These are phyloP conservation scores for Diaporthe citriasiana DNA, from an alignment of 2,329 filamentous ascomycete genomes.

Conservation along the genomic window DNA sequence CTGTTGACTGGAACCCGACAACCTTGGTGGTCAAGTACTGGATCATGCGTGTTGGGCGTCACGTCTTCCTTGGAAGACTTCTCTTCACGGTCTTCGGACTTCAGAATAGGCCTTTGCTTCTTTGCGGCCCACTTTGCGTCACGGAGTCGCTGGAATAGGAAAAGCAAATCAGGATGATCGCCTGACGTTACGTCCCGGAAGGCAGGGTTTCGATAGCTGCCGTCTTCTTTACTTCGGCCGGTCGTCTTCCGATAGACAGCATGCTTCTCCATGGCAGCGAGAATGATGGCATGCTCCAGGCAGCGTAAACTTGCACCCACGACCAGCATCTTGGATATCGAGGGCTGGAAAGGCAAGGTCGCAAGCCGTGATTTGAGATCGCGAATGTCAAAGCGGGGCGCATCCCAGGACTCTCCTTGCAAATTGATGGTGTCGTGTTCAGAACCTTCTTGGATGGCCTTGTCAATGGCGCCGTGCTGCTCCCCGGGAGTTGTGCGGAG, in stretches of 20 bases:
- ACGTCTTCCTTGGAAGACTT: not conserved
- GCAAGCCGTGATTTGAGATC: slow-evolving; percentile 22
- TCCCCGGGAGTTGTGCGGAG: not conserved
- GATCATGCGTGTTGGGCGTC: no score
- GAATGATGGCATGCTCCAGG: slow-evolving; percentile 31
- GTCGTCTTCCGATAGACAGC: slow-evolving; percentile 13
- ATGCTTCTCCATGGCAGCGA: slow-evolving; percentile 33
- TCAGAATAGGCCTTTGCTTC: not conserved
- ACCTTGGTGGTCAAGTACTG: not conserved
- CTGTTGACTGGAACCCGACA: not conserved
- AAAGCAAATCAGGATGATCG: slow-evolving; percentile 6
- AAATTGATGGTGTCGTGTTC: not conserved
- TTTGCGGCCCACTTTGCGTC: not conserved
- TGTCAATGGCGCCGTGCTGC: not conserved
- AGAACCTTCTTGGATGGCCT: not conserved
- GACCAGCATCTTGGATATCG: slow-evolving; percentile 21
- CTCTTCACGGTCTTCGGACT: not conserved
- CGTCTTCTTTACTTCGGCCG: not conserved
- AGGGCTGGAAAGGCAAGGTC: slow-evolving; percentile 32
- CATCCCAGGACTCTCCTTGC: not conserved
- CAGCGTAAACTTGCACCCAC: slow-evolving; percentile 8
- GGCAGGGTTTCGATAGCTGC: not conserved
- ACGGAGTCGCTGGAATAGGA: slow-evolving; percentile 13
- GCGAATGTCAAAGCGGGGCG: not conserved
- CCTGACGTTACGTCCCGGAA: not conserved